Evolutionary conservation across 2,329 filamentous ascomycete species (phyloP), one percentile per base, ranked within the genome.

Genomic region (Raffaelea arxii): DNA sequence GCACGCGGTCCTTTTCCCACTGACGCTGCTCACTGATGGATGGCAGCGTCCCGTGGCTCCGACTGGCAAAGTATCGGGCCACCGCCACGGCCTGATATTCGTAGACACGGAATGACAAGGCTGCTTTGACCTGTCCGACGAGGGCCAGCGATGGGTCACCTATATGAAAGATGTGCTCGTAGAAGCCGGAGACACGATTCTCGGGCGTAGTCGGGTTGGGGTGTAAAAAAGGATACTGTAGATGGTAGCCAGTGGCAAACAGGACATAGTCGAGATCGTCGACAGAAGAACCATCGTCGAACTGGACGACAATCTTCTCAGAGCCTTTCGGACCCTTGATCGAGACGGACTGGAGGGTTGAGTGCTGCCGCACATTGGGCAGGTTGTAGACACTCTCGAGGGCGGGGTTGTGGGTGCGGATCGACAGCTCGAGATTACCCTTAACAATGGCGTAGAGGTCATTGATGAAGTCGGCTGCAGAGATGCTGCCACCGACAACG

Each of bases 231-330:
- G 78, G 79, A 0, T 82, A 58, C 0, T 75, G 77, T 76, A 77
- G 84, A 24, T 66, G 72, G 57, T 82, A 83, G 0, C 81, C 81
- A 0, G 81, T 84, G n/a, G 78, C 80, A 49, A 84, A 80, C 51
- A 85, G 74, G 51, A 85, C 68, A 53, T 75, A 59, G 57, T 85
- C 80, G n/a, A 84, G 72, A n/a, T 72, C 63, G 0, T 65, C 51
- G 9, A 80, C 65, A 1, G 58, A 65, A 1, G 65, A 70, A 2
- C 78, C 78, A 50, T 83, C 75, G 27, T 69, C 63, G 42, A 84
- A 76, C 49, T 76, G 65, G 0, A 82, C 71, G 62, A 35, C 55
- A 54, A 12, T 55, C 49, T 30, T 62, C n/a, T n/a, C n/a, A n/a
- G n/a, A n/a, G 58, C 16, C 10, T 0, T 77, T 76, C 0, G 77